A percentile compares a stretch with the other conserved stretches of the same genome.
These are phyloP conservation scores for Akebia trifoliata DNA, from an alignment of 164 flowering plant genomes.

Conservation along the genomic window DNA sequence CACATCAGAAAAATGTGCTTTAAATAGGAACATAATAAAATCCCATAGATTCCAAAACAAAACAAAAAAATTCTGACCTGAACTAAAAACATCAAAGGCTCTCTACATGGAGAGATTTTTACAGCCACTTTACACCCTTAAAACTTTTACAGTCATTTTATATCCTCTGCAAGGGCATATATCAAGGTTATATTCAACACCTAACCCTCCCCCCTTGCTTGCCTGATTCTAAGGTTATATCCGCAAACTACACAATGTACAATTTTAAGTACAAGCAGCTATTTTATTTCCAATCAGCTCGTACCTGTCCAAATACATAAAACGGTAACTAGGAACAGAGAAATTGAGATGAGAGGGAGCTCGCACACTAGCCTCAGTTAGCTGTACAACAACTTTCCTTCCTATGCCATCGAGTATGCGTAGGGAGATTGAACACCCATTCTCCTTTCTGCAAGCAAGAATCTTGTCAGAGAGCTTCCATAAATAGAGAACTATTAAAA, in stretches of 20 bases:
- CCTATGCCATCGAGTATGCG: constrained; percentile 37
- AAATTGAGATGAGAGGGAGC: no score
- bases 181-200: constrained; percentile 41
- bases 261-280: constrained; percentile 53
- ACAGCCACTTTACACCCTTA: constrained; percentile 67
- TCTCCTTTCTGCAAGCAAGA: constrained; percentile 67
- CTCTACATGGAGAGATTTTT: constrained; percentile 58
- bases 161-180: constrained; percentile 56
- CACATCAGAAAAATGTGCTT: constrained; percentile 22
- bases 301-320: constrained; percentile 31
- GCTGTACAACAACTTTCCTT: constrained; percentile 73
- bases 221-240: constrained; percentile 61
- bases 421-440: constrained; percentile 52
- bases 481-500: no score
- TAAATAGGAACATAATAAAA: constrained; percentile 11
- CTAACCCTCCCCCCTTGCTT: constrained; percentile 59
- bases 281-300: constrained; percentile 40
- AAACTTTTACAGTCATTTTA: constrained; percentile 44
- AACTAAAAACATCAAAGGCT: constrained; percentile 42
- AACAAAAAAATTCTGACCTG: constrained; percentile 34
- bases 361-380: constrained; percentile 65
- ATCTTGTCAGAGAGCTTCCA: no score
- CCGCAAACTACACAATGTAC: constrained; percentile 74
- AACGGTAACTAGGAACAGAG: constrained; percentile 29
- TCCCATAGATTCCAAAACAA: constrained; percentile 33